These are phyloP conservation scores for Cenococcum geophilum DNA, from an alignment of 495 filamentous ascomycete genomes.

Conservation along the genomic window DNA sequence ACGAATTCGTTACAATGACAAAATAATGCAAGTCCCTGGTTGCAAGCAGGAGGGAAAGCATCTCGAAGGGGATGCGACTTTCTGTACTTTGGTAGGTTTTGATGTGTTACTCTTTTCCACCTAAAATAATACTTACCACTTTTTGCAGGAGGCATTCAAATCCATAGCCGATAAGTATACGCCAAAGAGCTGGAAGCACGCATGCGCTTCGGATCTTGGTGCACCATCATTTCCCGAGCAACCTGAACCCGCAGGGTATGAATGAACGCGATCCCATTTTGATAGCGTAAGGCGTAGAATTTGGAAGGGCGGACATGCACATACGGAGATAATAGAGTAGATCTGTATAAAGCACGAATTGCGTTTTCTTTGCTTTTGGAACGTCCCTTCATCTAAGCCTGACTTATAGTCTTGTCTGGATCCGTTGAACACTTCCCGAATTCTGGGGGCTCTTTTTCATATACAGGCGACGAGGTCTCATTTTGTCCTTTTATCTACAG, in stretches of 20 bases:
- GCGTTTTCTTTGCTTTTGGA: not conserved
- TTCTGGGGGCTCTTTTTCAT: too few species aligned
- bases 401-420: too few species aligned
- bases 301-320: not conserved
- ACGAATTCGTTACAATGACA: constrained; percentile 90
- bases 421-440: too few species aligned
- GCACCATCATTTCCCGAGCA: constrained; percentile 47
- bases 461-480: too few species aligned
- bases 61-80: constrained; percentile 78
- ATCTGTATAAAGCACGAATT: not conserved
- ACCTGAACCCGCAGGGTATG: constrained; percentile 53
- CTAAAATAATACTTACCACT: not conserved
- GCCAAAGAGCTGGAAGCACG: constrained; percentile 68
- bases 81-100: constrained; percentile 74
- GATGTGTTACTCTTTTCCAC: not conserved
- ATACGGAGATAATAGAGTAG: not conserved
- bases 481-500: too few species aligned
- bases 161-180: constrained; percentile 84
- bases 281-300: not conserved
- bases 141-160: constrained; percentile 74
- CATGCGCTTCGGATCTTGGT: constrained; percentile 64
- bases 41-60: constrained; percentile 75
- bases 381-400: not conserved
- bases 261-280: constrained; percentile 6
- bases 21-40: constrained; percentile 70